Conservation (phyloP, 768 basidiomycete genomes). For the Russula foetens region DNA sequence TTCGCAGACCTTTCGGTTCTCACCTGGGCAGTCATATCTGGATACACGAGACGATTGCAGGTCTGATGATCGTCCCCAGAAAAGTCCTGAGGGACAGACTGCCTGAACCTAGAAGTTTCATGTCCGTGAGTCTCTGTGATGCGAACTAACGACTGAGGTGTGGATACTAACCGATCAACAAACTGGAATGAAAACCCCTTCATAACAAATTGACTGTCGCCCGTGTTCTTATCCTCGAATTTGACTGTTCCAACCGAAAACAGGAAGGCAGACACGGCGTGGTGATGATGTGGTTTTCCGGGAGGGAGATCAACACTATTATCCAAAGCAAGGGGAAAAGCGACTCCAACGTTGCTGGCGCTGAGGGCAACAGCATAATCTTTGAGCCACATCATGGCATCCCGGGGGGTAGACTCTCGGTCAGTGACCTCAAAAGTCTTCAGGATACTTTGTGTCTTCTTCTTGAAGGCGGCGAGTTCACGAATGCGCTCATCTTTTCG, state of each 20-base stretch:
- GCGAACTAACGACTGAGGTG: background rate
- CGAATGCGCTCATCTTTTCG: slow-evolving; percentile 67
- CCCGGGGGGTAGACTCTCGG: slow-evolving; percentile 30
- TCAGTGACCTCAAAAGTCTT: slow-evolving; percentile 62
- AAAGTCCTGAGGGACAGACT: slow-evolving; percentile 64
- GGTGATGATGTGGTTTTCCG: slow-evolving; percentile 32
- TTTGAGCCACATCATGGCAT: slow-evolving; percentile 44
- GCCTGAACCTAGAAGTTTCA: slow-evolving; percentile 58
- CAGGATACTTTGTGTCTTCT: slow-evolving; percentile 66
- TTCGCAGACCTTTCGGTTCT: slow-evolving; percentile 43
- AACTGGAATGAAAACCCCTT: slow-evolving; percentile 79
- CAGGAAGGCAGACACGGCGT: slow-evolving; percentile 69
- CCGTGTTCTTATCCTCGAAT: slow-evolving; percentile 67
- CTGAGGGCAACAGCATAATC: slow-evolving; percentile 45
- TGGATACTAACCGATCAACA: slow-evolving; percentile 49
- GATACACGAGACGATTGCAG: slow-evolving; percentile 67
- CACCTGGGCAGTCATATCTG: slow-evolving; percentile 71
- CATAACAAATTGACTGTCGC: slow-evolving; percentile 71
- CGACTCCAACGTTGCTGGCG: slow-evolving; percentile 72
- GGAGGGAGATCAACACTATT: slow-evolving; percentile 46
- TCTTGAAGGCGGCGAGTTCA: slow-evolving; percentile 78
- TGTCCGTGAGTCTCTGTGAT: background rate
- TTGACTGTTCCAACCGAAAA: slow-evolving; percentile 71
- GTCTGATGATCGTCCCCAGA: slow-evolving; percentile 56
- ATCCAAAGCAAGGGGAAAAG: slow-evolving; percentile 72